Percentiles rank a stretch among this genome's conserved stretches.
Evolutionary conservation across 2,329 filamentous ascomycete genomes (phyloP).

Genomic region (Colletotrichum abscissum): DNA sequence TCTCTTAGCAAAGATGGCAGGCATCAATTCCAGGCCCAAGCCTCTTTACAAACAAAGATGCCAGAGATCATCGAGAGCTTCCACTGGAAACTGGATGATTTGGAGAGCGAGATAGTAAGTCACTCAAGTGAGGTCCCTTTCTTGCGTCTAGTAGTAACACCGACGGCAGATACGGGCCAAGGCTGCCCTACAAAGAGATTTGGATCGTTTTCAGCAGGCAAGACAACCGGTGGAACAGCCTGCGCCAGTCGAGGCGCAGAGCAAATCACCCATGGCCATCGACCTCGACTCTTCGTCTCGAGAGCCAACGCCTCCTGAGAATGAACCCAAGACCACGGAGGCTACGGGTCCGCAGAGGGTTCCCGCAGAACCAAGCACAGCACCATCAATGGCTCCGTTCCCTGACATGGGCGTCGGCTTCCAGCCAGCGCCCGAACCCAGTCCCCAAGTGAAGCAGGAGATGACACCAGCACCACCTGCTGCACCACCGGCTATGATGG

Average conservation of each 20-base stretch:
- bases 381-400: constrained; percentile 63
- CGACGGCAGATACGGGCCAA: constrained; percentile 61
- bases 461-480: constrained; percentile 34
- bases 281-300: constrained; percentile 50
- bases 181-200: constrained; percentile 65
- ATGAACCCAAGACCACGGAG: constrained; percentile 6
- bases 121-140: not conserved
- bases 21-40: constrained; percentile 45
- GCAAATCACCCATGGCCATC: constrained; percentile 49
- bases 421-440: constrained; percentile 37
- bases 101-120: constrained; percentile 69
- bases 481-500: constrained; percentile 36
- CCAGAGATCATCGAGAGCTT: constrained; percentile 59
- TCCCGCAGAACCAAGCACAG: constrained; percentile 32
- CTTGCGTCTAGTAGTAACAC: not conserved
- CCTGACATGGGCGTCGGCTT: constrained; percentile 67
- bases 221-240: constrained; percentile 35
- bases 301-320: constrained; percentile 17
- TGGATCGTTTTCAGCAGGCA: constrained; percentile 52
- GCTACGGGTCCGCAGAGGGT: constrained; percentile 23
- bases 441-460: constrained; percentile 31
- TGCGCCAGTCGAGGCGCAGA: constrained; percentile 46
- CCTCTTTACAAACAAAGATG: constrained; percentile 53
- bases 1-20: constrained; percentile 57
- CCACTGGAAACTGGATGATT: constrained; percentile 65